Conservation (phyloP, 305 asterid species). For the Plantago rigida region DNA sequence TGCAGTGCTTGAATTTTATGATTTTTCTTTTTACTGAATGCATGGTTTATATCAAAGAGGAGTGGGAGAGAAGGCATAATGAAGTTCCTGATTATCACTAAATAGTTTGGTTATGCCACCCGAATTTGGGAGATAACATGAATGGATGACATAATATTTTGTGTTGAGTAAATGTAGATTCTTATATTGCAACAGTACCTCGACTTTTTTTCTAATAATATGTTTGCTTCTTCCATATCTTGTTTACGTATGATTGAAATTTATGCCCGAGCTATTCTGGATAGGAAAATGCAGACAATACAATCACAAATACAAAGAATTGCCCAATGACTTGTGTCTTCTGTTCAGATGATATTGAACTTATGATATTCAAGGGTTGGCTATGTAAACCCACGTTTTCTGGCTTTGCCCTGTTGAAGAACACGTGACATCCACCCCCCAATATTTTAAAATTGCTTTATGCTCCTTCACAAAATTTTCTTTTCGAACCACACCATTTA, state of each 20-base stretch:
- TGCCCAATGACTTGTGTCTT: neutral
- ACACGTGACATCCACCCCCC: neutral
- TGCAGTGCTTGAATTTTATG: constrained; percentile 26
- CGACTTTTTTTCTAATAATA: neutral
- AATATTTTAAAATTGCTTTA: neutral
- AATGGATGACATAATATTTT: neutral
- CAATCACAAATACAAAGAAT: too few species aligned
- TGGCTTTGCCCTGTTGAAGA: neutral
- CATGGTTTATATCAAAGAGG: constrained; percentile 2
- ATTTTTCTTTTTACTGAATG: constrained; percentile 19
- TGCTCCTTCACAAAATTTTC: neutral
- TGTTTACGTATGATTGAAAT: neutral
- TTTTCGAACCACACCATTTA: neutral
- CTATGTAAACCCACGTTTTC: neutral
- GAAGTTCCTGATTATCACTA: constrained; percentile 17
- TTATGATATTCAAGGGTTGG: too few species aligned
- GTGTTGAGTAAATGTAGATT: neutral
- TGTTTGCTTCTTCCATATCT: neutral
- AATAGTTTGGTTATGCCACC: constrained; percentile 6
- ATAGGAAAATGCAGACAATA: too few species aligned
- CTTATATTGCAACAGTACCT: neutral
- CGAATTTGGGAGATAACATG: neutral
- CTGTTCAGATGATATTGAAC: neutral
- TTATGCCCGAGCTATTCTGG: too few species aligned
- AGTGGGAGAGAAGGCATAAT: neutral